These are phyloP conservation scores for Starmerella lactis-condensi DNA, from an alignment of 805 yeast species.

Conservation along the genomic window DNA sequence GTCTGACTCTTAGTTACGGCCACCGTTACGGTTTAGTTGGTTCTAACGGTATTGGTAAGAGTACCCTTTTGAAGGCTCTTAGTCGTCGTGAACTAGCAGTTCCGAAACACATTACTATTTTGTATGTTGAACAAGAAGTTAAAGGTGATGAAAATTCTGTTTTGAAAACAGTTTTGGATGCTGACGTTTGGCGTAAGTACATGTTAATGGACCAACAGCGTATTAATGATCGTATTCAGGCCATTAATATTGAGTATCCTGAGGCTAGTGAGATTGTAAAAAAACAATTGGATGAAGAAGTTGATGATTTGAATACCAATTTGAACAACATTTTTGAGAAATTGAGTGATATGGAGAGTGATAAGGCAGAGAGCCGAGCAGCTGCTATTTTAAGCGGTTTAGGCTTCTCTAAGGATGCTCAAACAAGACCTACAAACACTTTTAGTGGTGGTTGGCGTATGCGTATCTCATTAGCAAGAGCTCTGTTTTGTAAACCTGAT, in stretches of 20 bases:
- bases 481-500: conserved; percentile 93
- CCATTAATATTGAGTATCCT: conserved; percentile 49
- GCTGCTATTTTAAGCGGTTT: conserved; percentile 82
- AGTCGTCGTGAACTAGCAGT: conserved; percentile 85
- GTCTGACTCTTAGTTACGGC: conserved; percentile 74
- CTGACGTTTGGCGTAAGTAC: conserved; percentile 97
- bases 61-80: conserved; percentile 76
- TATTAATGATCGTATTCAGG: conserved; percentile 47
- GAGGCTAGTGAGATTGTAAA: conserved; percentile 32
- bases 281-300: conserved; percentile 69
- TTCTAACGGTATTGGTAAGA: conserved; percentile 98
- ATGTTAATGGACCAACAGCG: conserved; percentile 51
- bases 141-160: conserved; percentile 85
- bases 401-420: conserved; percentile 83
- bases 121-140: conserved; percentile 95
- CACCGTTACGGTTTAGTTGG: conserved; percentile 95
- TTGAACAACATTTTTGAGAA: conserved; percentile 66
- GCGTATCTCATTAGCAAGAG: conserved; percentile 96
- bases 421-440: conserved; percentile 61
- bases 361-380: conserved; percentile 93
- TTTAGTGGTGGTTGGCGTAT: conserved; percentile 99
- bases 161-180: conserved; percentile 88
- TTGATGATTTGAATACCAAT: conserved; percentile 65
- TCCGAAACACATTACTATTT: conserved; percentile 86
- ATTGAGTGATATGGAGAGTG: conserved; percentile 82